Evolutionary conservation across 208 protist species (phyloP).

Genomic region (Tritrichomonas musculus): DNA sequence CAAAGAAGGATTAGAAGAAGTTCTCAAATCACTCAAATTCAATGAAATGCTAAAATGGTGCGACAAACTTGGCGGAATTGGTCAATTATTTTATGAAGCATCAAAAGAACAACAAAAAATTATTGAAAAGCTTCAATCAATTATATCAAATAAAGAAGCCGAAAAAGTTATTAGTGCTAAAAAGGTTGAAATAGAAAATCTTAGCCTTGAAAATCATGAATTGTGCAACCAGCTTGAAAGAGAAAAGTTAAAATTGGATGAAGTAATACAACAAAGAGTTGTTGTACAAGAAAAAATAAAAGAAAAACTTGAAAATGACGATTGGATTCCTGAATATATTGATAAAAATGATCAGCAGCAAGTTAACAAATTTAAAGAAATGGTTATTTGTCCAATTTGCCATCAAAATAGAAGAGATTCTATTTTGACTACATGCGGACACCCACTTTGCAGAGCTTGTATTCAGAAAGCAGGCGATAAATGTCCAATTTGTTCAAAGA

Average conservation of each 20-base stretch:
- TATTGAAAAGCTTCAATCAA: not conserved
- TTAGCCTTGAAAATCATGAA: not conserved
- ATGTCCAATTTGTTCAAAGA: not conserved
- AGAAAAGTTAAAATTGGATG: not conserved
- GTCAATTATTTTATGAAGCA: not conserved
- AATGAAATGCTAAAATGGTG: not conserved
- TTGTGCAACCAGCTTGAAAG: not conserved
- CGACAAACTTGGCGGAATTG: not conserved
- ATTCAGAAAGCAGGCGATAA: not conserved
- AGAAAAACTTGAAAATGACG: not conserved
- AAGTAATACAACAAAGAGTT: not conserved
- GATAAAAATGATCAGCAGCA: not conserved
- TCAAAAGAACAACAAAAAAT: not conserved
- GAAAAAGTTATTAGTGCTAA: not conserved
- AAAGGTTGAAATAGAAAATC: not conserved
- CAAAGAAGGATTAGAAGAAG: not conserved
- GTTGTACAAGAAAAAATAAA: not conserved
- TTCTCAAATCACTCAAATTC: not conserved
- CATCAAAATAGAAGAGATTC: not conserved
- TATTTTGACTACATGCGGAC: not conserved
- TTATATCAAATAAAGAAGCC: not conserved
- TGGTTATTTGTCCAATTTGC: not conserved
- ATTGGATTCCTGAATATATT: conserved; percentile 9
- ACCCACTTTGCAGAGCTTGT: not conserved
- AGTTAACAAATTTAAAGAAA: not conserved